Evolutionary conservation across 768 basidiomycete genomes (phyloP), one percentile per base, ranked within the genome.

Genomic region (Coprinopsis marcescibilis): DNA sequence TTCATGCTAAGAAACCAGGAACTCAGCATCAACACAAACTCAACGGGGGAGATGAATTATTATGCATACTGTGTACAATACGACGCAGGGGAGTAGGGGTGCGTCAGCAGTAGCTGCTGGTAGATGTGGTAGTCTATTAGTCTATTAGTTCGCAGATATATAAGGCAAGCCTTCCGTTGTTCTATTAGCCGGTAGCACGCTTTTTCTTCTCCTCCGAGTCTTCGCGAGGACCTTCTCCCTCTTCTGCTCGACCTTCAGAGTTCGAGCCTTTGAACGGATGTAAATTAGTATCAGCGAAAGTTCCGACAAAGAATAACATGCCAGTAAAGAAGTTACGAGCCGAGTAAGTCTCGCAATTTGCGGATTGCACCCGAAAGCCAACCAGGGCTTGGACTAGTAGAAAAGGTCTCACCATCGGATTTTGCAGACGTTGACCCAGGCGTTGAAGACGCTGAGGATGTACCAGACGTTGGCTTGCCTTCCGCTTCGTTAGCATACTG

Each of bases 401-500:
- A 85, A 72, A 75, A 73, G 67, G 59, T 41, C 87, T 79, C 85
- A 89, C 88, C 88, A 63, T 88, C 83, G 63, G 59, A 52, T 46
- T 63, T 60, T 34, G 57, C 48, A 36, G 53, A 44, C 21, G 51
- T 25, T 44, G 44, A 39, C 15, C 34, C 36, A 46, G 51, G 53
- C 40, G 48, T 33, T 20, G 43, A 14, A n/a, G 44, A 24, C n/a
- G 35, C 42, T 13, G 44, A 26, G 3, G 41, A 24, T 19, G 24
- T 8, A 7, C 4, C 4, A 7, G 35, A 11, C 11, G 46, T 26
- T 46, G 60, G 24, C 46, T 72, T 75, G 48, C 88, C 90, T 65
- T 96, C 93, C n/a, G 89, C 76, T 56, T 97, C 94, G 60, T 93
- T 88, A 15, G 90, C 95, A 58, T 86, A 98, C 52, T 81, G 79